Conservation (phyloP, 345 rosid species). For the Cardamine chenopodiifolia region DNA sequence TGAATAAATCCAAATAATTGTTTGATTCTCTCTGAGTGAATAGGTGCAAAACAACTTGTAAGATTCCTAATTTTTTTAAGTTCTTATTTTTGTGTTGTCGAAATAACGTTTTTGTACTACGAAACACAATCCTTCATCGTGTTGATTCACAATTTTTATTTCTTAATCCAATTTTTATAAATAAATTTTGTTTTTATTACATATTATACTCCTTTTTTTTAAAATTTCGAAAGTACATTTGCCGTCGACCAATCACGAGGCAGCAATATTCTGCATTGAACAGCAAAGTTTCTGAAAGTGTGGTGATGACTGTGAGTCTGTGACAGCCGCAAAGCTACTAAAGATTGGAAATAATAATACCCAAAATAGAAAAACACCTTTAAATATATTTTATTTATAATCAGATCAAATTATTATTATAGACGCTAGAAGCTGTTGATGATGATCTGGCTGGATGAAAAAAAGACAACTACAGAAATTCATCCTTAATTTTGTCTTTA, state of each 20-base stretch:
- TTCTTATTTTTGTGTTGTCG: background rate
- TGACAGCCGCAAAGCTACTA: slow-evolving; percentile 19
- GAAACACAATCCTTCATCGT: background rate
- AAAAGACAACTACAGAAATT: background rate
- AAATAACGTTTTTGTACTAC: background rate
- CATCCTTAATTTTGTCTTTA: background rate
- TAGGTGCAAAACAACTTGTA: background rate
- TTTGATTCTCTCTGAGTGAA: background rate
- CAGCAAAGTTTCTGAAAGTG: background rate
- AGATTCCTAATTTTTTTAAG: background rate
- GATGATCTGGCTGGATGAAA: background rate
- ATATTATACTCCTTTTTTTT: background rate
- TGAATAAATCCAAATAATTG: slow-evolving; percentile 3
- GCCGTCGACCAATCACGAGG: slow-evolving; percentile 10
- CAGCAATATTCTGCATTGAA: background rate
- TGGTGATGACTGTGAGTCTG: slow-evolving; percentile 1
- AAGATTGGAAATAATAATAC: background rate
- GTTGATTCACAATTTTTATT: background rate
- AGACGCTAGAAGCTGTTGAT: background rate
- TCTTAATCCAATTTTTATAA: background rate
- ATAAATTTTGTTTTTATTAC: too few species aligned
- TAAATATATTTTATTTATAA: background rate
- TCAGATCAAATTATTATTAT: background rate
- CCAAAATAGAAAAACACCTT: slow-evolving; percentile 10
- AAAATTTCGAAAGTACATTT: slow-evolving; percentile 8